Evolutionary conservation across 108 stramenopile species (phyloP).

Genomic region (Aurantiochytrium sp.): DNA sequence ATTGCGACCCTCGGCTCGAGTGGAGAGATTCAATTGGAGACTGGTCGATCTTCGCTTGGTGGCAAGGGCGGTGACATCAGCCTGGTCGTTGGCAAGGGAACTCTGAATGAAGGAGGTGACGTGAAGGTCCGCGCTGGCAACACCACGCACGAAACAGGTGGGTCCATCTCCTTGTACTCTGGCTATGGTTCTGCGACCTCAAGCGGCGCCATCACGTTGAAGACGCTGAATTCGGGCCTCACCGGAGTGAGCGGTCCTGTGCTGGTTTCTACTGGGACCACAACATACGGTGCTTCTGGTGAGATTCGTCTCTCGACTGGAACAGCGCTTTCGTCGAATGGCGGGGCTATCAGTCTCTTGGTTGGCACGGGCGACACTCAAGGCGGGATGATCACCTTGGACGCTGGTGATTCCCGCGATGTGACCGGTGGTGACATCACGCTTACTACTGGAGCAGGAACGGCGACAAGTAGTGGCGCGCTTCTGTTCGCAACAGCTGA

Average conservation of each 20-base stretch:
- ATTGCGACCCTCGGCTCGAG: constrained; percentile 25
- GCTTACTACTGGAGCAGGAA: not conserved
- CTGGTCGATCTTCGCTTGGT: constrained; percentile 14
- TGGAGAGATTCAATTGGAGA: constrained; percentile 29
- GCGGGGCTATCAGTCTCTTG: constrained; percentile 33
- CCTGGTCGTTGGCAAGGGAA: constrained; percentile 36
- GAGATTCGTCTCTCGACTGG: constrained; percentile 34
- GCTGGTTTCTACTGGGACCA: constrained; percentile 32
- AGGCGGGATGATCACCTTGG: not conserved
- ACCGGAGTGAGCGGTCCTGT: constrained; percentile 33
- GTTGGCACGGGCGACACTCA: constrained; percentile 31
- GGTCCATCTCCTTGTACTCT: constrained; percentile 11
- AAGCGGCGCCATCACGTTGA: constrained; percentile 22
- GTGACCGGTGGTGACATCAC: constrained; percentile 22
- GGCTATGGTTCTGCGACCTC: constrained; percentile 24
- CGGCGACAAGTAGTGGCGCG: constrained; percentile 29
- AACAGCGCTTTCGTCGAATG: constrained; percentile 23
- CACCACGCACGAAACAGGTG: constrained; percentile 22
- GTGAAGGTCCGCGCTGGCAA: not conserved
- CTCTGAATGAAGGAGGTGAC: constrained; percentile 33
- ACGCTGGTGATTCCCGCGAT: not conserved
- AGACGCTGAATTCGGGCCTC: constrained; percentile 30
- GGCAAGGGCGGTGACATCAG: constrained; percentile 32
- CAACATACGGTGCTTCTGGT: constrained; percentile 33
- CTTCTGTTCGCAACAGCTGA: constrained; percentile 25